These are phyloP conservation scores for Poa pratensis DNA, from an alignment of 176 grass and related monocot genomes.

Conservation along the genomic window DNA sequence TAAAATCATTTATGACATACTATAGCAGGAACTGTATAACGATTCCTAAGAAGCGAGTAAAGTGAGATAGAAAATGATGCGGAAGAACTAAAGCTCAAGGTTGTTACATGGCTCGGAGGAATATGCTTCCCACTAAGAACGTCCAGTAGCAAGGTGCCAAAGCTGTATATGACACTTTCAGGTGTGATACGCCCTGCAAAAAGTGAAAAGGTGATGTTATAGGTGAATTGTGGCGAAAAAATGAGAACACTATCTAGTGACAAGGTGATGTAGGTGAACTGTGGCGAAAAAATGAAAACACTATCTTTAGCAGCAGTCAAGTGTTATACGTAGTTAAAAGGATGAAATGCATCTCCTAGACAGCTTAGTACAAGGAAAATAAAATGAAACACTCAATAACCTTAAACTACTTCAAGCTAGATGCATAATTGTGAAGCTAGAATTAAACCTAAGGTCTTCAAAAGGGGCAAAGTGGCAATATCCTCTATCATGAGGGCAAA, in stretches of 20 bases:
- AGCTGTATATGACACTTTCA: slow-evolving; percentile 98
- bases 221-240: neutral
- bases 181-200: slow-evolving; percentile 89
- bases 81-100: slow-evolving; percentile 37
- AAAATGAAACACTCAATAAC: neutral
- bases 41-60: neutral
- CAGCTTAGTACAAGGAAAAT: neutral
- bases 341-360: neutral
- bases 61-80: slow-evolving; percentile 13
- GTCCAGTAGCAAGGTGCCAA: slow-evolving; percentile 91
- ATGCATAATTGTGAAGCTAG: slow-evolving; percentile 24
- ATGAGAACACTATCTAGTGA: neutral
- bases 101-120: slow-evolving; percentile 93
- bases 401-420: neutral
- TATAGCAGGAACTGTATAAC: neutral
- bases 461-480: neutral
- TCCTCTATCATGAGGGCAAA: neutral
- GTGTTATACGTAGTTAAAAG: neutral
- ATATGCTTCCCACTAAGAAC: slow-evolving; percentile 99
- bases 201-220: neutral
- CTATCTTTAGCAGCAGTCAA: neutral
- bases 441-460: neutral
- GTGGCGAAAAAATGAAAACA: neutral
- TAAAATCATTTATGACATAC: neutral
- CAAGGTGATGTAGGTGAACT: neutral